Evolutionary conservation across 1,139 yeast species (phyloP).

Genomic region (Sugiyamaella japonica): DNA sequence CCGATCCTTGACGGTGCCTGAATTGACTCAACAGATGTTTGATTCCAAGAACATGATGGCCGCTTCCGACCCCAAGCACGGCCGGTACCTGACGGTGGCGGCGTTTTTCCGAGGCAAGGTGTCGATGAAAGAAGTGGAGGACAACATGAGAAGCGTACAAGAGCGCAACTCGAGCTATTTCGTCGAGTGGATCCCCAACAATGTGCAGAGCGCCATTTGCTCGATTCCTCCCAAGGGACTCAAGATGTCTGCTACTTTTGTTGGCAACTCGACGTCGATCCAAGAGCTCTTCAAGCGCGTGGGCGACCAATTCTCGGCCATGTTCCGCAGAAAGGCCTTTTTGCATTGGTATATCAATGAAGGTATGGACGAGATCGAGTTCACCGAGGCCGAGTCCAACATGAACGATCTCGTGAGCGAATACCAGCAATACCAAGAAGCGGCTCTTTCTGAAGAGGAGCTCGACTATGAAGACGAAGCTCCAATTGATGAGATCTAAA

Average conservation of each 20-base stretch:
- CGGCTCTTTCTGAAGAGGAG: conserved; percentile 65
- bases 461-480: conserved; percentile 43
- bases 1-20: conserved; percentile 83
- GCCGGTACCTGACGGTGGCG: conserved; percentile 91
- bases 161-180: conserved; percentile 76
- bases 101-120: conserved; percentile 93
- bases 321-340: conserved; percentile 93
- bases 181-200: conserved; percentile 97
- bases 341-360: conserved; percentile 94
- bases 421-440: conserved; percentile 91
- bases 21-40: conserved; percentile 89
- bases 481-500: conserved; percentile 28
- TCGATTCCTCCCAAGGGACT: conserved; percentile 84
- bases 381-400: conserved; percentile 83
- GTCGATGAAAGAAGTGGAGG: conserved; percentile 89
- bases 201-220: conserved; percentile 91
- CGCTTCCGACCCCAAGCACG: conserved; percentile 86
- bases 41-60: conserved; percentile 95
- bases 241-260: conserved; percentile 88
- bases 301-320: conserved; percentile 84
- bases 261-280: conserved; percentile 89
- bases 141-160: conserved; percentile 85
- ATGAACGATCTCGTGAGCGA: conserved; percentile 86
- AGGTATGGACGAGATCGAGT: conserved; percentile 95
- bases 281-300: conserved; percentile 89